These are phyloP conservation scores for Trifolium subterraneum DNA, from an alignment of 306 rosid genomes.

Conservation along the genomic window DNA sequence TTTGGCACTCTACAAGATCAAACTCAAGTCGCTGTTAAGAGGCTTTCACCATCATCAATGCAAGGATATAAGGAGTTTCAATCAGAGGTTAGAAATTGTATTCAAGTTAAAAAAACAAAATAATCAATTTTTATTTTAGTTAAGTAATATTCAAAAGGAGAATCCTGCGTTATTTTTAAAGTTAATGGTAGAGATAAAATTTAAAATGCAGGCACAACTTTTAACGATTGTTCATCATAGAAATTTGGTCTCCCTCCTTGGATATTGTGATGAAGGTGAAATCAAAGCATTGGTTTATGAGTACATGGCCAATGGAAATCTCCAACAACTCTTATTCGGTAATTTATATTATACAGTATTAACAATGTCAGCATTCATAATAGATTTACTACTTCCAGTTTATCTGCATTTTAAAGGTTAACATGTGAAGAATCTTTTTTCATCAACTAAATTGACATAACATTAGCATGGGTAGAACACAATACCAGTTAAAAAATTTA, in stretches of 20 bases:
- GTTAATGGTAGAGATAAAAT: neutral
- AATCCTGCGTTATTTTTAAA: too few relatives aligned
- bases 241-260: conserved; percentile 40
- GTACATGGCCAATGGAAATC: conserved; percentile 42
- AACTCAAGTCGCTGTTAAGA: conserved; percentile 52
- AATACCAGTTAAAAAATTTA: too few relatives aligned
- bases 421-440: too few relatives aligned
- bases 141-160: too few relatives aligned
- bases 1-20: conserved; percentile 37
- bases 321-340: conserved; percentile 29
- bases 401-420: too few relatives aligned
- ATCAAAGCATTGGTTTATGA: conserved; percentile 37
- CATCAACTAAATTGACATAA: too few relatives aligned
- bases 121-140: neutral
- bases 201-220: conserved; percentile 34
- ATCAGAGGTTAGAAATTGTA: conserved; percentile 41
- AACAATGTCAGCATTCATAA: neutral
- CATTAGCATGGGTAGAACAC: too few relatives aligned
- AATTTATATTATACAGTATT: neutral
- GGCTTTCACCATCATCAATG: conserved; percentile 47
- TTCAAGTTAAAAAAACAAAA: neutral
- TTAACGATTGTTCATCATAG: conserved; percentile 35
- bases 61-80: conserved; percentile 51
- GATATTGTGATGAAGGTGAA: conserved; percentile 38
- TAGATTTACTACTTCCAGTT: too few relatives aligned